phyloP scores from a whole-genome alignment of 2,329 filamentous ascomycete species.

The Aspergillus ochraceoroseus region DNA sequence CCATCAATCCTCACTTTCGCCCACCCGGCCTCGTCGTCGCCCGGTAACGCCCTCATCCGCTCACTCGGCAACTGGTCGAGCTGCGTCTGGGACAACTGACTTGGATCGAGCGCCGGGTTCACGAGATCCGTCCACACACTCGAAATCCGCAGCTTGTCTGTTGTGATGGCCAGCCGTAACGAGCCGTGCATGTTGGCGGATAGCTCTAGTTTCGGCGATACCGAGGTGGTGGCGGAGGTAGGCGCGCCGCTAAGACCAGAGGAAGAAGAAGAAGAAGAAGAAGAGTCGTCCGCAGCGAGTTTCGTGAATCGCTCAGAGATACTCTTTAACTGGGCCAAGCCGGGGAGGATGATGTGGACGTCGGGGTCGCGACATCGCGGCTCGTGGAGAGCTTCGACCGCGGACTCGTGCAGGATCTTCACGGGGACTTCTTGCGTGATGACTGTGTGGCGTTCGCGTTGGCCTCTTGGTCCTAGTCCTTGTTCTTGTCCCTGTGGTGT shows the following conservation, averaged over 20 bases:
- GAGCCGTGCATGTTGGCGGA: conserved; percentile 93
- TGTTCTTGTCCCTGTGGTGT: conserved; percentile 15
- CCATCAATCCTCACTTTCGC: conserved; percentile 87
- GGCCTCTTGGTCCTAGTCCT: conserved; percentile 41
- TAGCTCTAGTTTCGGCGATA: conserved; percentile 67
- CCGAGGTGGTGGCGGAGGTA: conserved; percentile 28
- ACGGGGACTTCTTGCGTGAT: conserved; percentile 97
- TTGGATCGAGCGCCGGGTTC: conserved; percentile 81
- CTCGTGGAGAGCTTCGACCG: conserved; percentile 90
- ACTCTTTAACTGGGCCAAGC: conserved; percentile 80
- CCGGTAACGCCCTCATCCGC: conserved; percentile 60
- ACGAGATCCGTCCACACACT: conserved; percentile 79
- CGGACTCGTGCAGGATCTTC: conserved; percentile 74
- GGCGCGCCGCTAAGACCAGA: conserved; percentile 15
- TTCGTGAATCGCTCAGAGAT: conserved; percentile 95
- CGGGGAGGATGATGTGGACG: conserved; percentile 86
- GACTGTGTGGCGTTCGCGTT: conserved; percentile 75
- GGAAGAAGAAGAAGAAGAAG: conserved; percentile 1
- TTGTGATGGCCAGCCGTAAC: conserved; percentile 71
- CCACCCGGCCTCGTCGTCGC: conserved; percentile 75
- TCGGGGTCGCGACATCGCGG: conserved; percentile 86
- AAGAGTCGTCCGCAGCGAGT: conserved; percentile 43
- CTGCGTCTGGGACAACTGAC: conserved; percentile 59
- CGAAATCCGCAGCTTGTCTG: conserved; percentile 77
- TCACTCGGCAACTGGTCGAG: conserved; percentile 78